Percentiles rank a stretch among this genome's conserved stretches.
Conservation (phyloP, 805 yeast genomes). For the Debaryomyces prosopidis region DNA sequence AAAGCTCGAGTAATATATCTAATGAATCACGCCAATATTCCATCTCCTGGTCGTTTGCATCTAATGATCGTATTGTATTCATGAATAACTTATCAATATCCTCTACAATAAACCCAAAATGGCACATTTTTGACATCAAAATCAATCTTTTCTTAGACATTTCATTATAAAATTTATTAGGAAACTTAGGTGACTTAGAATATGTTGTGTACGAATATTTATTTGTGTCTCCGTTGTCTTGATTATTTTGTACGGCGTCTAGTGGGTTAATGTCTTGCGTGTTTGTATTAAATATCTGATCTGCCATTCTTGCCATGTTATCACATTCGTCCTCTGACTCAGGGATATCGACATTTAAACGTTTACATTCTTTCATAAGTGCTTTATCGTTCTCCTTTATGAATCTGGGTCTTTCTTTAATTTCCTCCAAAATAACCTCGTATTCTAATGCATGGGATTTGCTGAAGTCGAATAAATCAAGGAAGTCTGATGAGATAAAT, state of each 20-base stretch:
- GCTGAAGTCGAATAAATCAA: slow-evolving; percentile 1
- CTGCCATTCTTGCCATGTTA: slow-evolving; percentile 3
- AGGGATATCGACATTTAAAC: background rate
- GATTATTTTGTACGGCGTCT: background rate
- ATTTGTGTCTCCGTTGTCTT: background rate
- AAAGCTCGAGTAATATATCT: background rate
- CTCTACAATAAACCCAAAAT: background rate
- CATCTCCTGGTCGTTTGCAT: background rate
- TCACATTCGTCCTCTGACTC: background rate
- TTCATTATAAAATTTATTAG: background rate
- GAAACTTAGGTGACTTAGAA: background rate
- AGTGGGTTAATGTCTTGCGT: background rate
- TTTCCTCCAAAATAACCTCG: slow-evolving; percentile 2
- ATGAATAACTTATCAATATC: background rate
- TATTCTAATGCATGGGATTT: slow-evolving; percentile 3
- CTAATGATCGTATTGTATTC: background rate
- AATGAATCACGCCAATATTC: background rate
- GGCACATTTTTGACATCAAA: background rate
- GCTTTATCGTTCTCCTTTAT: slow-evolving; percentile 1
- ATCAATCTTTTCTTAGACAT: background rate
- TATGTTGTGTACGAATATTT: background rate
- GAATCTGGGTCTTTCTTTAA: slow-evolving; percentile 4
- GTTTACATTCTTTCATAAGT: slow-evolving; percentile 2
- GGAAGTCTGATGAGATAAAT: slow-evolving; percentile 12
- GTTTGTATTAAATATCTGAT: slow-evolving; percentile 1